These are phyloP conservation scores for Rostrohypoxylon terebratum DNA, from an alignment of 495 filamentous ascomycete genomes.

Conservation along the genomic window DNA sequence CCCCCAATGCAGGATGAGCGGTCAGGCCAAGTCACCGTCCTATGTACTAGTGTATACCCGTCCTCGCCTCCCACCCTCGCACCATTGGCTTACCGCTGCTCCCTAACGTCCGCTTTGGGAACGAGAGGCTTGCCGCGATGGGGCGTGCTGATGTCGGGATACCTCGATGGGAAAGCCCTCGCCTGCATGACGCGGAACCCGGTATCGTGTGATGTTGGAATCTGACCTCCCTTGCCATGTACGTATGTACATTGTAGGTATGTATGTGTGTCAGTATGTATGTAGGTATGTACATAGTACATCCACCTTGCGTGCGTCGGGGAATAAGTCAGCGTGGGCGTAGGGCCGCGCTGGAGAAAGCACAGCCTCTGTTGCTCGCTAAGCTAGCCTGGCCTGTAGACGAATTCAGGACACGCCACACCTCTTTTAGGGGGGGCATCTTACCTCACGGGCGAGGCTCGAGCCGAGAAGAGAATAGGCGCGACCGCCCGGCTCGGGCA, in stretches of 20 bases:
- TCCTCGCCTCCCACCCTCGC: slow-evolving; percentile 13
- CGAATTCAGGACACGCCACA: background rate
- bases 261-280: too few species aligned
- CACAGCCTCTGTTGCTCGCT: slow-evolving; percentile 12
- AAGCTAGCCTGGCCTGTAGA: background rate
- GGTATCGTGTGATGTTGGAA: slow-evolving; percentile 22
- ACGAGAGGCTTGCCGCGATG: background rate
- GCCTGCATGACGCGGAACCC: slow-evolving; percentile 4
- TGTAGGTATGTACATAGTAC: background rate
- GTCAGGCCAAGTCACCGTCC: slow-evolving; percentile 6
- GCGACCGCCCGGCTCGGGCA: background rate
- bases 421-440: background rate
- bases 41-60: slow-evolving; percentile 1
- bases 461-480: slow-evolving; percentile 14
- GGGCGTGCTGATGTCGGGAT: slow-evolving; percentile 15
- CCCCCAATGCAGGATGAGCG: slow-evolving; percentile 28
- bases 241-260: too few species aligned
- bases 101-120: slow-evolving; percentile 10
- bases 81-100: slow-evolving; percentile 14
- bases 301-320: slow-evolving; percentile 20
- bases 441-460: slow-evolving; percentile 1
- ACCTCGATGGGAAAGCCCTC: slow-evolving; percentile 3
- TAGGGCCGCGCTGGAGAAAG: slow-evolving; percentile 19
- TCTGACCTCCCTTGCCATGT: too few species aligned
- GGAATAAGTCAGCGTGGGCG: slow-evolving; percentile 13